Evolutionary conservation across 2,329 filamentous ascomycete genomes (phyloP).

Genomic region (Hymenoscyphus fraxineus): DNA sequence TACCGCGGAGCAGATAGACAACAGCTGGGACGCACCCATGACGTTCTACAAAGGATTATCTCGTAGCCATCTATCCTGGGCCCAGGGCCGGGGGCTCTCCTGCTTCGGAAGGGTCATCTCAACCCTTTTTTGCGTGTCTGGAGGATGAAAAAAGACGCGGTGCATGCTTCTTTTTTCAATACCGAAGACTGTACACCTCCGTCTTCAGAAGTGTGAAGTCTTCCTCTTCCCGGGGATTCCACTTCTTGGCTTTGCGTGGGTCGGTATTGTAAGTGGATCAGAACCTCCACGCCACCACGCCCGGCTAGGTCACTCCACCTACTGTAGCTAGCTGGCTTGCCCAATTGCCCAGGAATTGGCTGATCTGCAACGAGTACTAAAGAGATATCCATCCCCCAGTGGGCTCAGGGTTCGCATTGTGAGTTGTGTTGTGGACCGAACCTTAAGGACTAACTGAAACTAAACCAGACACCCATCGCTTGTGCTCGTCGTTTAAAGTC

Average conservation of each 20-base stretch:
- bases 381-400: constrained; percentile 15
- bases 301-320: not conserved
- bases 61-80: not conserved
- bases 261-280: constrained; percentile 3
- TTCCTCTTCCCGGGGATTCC: not conserved
- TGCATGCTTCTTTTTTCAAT: not conserved
- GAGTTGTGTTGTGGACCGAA: not conserved
- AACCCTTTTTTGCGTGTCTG: too few species aligned
- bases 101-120: too few species aligned
- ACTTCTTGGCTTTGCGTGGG: constrained; percentile 7
- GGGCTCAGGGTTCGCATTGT: constrained; percentile 7
- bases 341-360: not conserved
- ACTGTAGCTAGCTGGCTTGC: not conserved
- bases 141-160: too few species aligned
- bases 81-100: too few species aligned
- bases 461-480: not conserved
- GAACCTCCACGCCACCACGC: constrained; percentile 6
- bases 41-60: not conserved
- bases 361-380: constrained; percentile 13
- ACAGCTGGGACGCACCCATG: not conserved
- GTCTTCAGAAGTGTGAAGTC: not conserved
- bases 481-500: constrained; percentile 3
- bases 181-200: not conserved
- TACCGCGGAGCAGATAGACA: not conserved
- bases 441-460: constrained; percentile 7